Evolutionary conservation across 192 early-diverging fungal genomes (phyloP).

Genomic region (Podila minutissima): DNA sequence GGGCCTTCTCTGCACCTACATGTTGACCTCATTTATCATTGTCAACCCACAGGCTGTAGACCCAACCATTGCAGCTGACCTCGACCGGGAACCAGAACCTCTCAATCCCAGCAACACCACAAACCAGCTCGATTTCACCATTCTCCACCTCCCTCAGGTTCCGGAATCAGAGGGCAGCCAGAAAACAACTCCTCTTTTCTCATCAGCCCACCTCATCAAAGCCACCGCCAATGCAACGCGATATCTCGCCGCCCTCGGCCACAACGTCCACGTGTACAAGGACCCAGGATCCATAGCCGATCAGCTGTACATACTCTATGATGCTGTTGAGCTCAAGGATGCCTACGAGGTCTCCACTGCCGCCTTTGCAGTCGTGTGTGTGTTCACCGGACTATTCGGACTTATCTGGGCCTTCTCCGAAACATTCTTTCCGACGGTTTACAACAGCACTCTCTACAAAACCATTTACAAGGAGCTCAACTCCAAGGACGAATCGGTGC

Average conservation of each 20-base stretch:
- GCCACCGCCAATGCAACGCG: not conserved
- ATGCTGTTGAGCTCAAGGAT: conserved; percentile 8
- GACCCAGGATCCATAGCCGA: not conserved
- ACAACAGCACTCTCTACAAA: conserved; percentile 3
- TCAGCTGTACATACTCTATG: not conserved
- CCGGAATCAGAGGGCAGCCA: too few relatives aligned
- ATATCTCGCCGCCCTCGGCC: conserved; percentile 9
- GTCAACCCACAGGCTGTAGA: conserved; percentile 8
- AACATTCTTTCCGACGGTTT: not conserved
- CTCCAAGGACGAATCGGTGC: not conserved
- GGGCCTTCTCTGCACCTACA: conserved; percentile 10
- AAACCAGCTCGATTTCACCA: conserved; percentile 2
- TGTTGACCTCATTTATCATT: not conserved
- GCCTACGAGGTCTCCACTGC: not conserved
- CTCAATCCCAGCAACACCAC: not conserved
- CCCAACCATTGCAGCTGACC: not conserved
- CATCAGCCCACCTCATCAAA: conserved; percentile 1
- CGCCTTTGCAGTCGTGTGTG: not conserved
- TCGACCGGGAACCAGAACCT: not conserved
- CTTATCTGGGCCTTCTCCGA: not conserved
- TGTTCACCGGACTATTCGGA: not conserved
- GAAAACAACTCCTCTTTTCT: not conserved
- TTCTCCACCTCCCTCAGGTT: not conserved
- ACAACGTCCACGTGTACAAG: not conserved
- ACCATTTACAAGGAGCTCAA: conserved; percentile 1